Base-by-base conservation (phyloP, 1,284 basidiomycete genomes). In the Farysia itapuensis region DNA sequence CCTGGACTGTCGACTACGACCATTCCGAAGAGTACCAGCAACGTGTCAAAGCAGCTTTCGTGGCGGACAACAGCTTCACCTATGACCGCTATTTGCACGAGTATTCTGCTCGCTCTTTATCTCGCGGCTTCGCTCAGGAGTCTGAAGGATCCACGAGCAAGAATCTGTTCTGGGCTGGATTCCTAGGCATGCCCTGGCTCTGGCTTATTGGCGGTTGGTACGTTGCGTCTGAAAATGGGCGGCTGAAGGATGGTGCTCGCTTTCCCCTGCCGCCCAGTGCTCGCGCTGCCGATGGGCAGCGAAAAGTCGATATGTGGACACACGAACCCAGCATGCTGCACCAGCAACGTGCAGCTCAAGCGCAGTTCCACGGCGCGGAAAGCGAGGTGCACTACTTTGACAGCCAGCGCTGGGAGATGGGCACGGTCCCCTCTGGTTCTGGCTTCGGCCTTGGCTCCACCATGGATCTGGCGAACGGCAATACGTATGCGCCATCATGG, bases 191-290 rank as follows among this genome's bases (percentile, higher is more conserved):
- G 68, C 68, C 68, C 14, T 71, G 68, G 68, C 48, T 71, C 15
- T 71, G 68, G 68, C 59, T 71, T 32, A 54, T 71, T 16, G 68
- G 68, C 7, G 68, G 68, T 15, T 71, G 68, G 68, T 61, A 47
- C 20, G 41, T 69, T 7, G 44, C 44, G 9, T 24, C 43, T 0
- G 50, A 68, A 33, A 43, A 26, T 42, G 51, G 32, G 44, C 48
- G 15, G 46, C 47, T 13, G 33, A n/a, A n/a, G n/a, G n/a, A n/a
- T n/a, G n/a, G n/a, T n/a, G n/a, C n/a, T n/a, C n/a, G n/a, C n/a
- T n/a, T n/a, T n/a, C n/a, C n/a, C n/a, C 44, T 3, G 39, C 49
- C 30, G 43, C 37, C 39, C 34, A 39, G 14, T 32, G 45, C 11
- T 32, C 38, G n/a, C n/a, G n/a, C 9, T n/a, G 11, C 11, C 11